Percentiles rank a stretch among this genome's conserved stretches.
These are phyloP conservation scores for Chrysoporthe cubensis DNA, from an alignment of 2,329 filamentous ascomycete species.

Conservation along the genomic window DNA sequence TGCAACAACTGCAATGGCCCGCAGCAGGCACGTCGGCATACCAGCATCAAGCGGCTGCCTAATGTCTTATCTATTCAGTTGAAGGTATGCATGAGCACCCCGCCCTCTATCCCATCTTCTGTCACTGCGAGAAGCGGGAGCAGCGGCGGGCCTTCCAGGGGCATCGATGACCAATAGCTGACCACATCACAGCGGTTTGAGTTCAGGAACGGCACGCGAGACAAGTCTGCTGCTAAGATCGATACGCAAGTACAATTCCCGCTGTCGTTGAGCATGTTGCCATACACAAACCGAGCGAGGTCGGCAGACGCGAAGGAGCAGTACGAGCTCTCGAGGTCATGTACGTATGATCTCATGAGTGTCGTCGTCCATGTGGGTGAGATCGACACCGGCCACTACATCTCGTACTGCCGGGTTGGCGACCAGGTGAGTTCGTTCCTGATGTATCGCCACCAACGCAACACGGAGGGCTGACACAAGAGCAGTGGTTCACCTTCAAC, in stretches of 20 bases:
- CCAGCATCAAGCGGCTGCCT: constrained; percentile 82
- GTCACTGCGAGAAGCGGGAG: not conserved
- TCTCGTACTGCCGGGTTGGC: constrained; percentile 83
- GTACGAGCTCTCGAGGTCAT: constrained; percentile 64
- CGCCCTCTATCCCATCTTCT: not conserved
- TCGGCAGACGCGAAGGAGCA: constrained; percentile 53
- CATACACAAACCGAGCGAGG: constrained; percentile 76
- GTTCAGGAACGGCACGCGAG: constrained; percentile 66
- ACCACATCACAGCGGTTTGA: constrained; percentile 63
- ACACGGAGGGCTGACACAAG: constrained; percentile 18
- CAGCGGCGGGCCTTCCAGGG: not conserved
- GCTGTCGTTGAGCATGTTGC: constrained; percentile 83
- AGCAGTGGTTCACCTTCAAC: constrained; percentile 91
- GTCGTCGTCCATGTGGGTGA: constrained; percentile 94
- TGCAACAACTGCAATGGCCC: constrained; percentile 79
- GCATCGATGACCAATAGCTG: not conserved
- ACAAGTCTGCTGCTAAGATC: constrained; percentile 80
- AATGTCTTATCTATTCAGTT: constrained; percentile 91
- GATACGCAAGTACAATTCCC: constrained; percentile 87
- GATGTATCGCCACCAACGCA: not conserved
- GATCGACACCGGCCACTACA: constrained; percentile 90
- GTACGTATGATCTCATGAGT: constrained; percentile 83
- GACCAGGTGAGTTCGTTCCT: constrained; percentile 58
- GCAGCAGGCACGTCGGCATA: constrained; percentile 81
- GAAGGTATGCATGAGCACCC: constrained; percentile 63